Base-by-base conservation (phyloP, 495 filamentous ascomycete genomes). In the Bathelium albidoporum region DNA sequence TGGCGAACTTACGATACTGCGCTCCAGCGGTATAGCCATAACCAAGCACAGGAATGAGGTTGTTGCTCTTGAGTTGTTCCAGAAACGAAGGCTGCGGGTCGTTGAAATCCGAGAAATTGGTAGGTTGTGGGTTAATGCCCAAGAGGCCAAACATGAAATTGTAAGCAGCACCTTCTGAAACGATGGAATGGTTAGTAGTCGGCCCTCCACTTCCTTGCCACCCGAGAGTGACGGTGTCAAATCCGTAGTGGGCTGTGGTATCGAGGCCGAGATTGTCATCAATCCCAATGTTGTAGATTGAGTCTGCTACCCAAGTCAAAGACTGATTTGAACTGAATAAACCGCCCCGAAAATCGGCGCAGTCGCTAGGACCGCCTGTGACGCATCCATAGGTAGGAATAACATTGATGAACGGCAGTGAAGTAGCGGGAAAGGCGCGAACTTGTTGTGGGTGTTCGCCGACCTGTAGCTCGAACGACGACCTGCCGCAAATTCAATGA, bases 11-110 rank as follows among this genome's bases (percentile, higher is more conserved):
- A 78, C 84, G 79, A 68, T 87, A 87, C 61, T 81, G 79, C 43
- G 84, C 85, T 1, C 86, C 86, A 49, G 86, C 84, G 5, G 86
- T 87, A 68, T 84, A 88, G 55, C 84, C 85, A 68, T 85, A 88
- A 65, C 80, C 84, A 49, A 85, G 76, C 59, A 82, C 86, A 29
- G 84, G 81, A 61, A 87, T 84, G 1, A 64, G 65, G 32, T 81
- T 81, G 59, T 76, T 72, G 44, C 77, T 72, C 60, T 82, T 79
- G 45, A 86, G 61, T 20, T 41, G 31, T 41, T 63, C 32, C 64
- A 71, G 49, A 36, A 68, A 68, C n/a, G 59, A 62, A 52, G 65
- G 45, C 43, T 70, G 68, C 52, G 65, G 68, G 49, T 73, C 66
- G 39, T 64, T 66, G 44, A 72, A 67, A 26, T 43, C 70, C 14